Conservation (phyloP, 371 early-diverging fungal species). For the Nematocida parisii region DNA sequence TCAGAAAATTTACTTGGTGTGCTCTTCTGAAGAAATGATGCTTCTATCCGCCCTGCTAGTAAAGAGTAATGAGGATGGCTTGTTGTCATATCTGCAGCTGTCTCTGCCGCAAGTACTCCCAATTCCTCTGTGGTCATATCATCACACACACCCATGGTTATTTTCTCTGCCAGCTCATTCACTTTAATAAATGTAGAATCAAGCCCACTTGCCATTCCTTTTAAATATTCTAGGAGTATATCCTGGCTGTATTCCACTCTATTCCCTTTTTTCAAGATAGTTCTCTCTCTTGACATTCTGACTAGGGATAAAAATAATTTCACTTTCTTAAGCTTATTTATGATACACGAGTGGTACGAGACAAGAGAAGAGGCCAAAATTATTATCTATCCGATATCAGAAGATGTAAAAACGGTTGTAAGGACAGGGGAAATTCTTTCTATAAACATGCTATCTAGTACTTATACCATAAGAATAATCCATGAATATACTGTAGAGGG, state of each 20-base stretch:
- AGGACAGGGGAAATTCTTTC: not conserved
- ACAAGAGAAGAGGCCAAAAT: conserved; percentile 27
- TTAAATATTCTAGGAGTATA: conserved; percentile 28
- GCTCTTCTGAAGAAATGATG: conserved; percentile 92
- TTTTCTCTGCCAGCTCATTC: conserved; percentile 35
- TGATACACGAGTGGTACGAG: conserved; percentile 56
- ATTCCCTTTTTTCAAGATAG: conserved; percentile 34
- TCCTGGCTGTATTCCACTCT: conserved; percentile 28
- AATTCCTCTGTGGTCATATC: conserved; percentile 49
- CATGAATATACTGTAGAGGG: conserved; percentile 9
- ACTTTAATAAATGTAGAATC: conserved; percentile 41
- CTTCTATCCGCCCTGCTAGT: conserved; percentile 89
- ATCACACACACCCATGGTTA: conserved; percentile 36
- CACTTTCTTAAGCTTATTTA: conserved; percentile 27
- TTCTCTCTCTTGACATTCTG: conserved; percentile 22
- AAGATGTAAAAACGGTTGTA: not conserved
- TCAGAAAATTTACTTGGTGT: conserved; percentile 84
- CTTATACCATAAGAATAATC: conserved; percentile 7
- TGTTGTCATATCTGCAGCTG: conserved; percentile 71
- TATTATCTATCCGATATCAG: conserved; percentile 4
- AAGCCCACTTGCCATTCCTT: conserved; percentile 11
- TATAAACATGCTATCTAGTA: not conserved
- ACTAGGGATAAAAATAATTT: conserved; percentile 41
- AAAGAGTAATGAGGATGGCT: conserved; percentile 93
- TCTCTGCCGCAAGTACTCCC: conserved; percentile 47